Base-by-base conservation (phyloP, 345 rosid genomes). In the Passiflora organensis region DNA sequence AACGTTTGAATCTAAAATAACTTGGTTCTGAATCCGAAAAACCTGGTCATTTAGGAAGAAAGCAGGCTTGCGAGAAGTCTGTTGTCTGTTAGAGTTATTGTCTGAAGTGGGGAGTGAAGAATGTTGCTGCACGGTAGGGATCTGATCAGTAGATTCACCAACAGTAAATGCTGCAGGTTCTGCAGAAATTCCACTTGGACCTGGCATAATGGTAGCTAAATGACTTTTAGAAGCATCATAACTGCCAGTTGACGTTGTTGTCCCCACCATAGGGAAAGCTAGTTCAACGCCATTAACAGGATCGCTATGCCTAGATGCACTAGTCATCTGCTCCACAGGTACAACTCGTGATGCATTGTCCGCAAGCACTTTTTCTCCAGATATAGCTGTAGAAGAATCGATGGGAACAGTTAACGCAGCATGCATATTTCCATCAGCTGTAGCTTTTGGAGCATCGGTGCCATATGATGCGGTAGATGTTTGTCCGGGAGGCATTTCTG, bases 21-120 rank as follows among this genome's bases (percentile, higher is more conserved):
- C 22, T 6, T 25, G 16, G 10, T 22, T 49, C 50, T 42, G 47
- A 25, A 36, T 20, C 15, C 46, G 16, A 18, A 72, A 49, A 44
- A 81, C 91, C 91, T 79, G 74, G 56, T 72, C 55, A 58, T 50
- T 56, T 60, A 25, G 48, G 51, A 49, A 45, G 52, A 19, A 55
- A 61, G 24, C 48, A 48, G 51, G 53, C 62, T 64, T 32, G 58
- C 21, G 50, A 56, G 36, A 50, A 50, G 22, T 58, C 49, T 65
- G 69, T 6, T 57, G 66, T 53, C 60, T 56, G 55, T 17, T 15
- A 22, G 51, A 25, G 54, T 45, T 66, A 47, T 59, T 53, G 32
- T 64, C 53, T 10, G 52, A 19, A 60, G 62, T 28, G 34, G 51
- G 62, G 51, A 63, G 17, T 18, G 62, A 23, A 11, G 69, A 51